Conservation (phyloP, 1,284 basidiomycete species). For the Fomitopsis betulina region DNA sequence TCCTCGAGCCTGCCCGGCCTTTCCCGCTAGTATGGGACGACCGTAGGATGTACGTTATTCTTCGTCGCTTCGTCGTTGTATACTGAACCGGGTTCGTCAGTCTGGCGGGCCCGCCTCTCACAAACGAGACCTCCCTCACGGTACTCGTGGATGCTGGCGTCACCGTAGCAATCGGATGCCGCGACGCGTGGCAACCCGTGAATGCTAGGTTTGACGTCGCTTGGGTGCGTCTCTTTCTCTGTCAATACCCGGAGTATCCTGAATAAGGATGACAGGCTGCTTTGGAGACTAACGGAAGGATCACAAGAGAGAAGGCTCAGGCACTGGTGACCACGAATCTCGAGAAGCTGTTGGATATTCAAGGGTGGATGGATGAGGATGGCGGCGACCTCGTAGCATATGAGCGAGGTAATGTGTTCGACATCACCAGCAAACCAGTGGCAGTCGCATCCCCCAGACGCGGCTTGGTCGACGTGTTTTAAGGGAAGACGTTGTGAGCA, state of each 20-base stretch:
- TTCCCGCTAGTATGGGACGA: conserved; percentile 51
- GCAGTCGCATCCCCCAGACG: conserved; percentile 32
- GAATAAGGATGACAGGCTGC: conserved; percentile 21
- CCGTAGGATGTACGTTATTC: conserved; percentile 33
- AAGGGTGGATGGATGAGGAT: conserved; percentile 22
- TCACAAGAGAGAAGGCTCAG: conserved; percentile 39
- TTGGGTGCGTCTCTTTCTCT: conserved; percentile 33
- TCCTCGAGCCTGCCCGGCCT: conserved; percentile 44
- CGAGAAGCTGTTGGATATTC: conserved; percentile 45
- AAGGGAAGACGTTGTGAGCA: no score
- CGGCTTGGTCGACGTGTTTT: conserved; percentile 32
- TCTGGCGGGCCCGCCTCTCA: conserved; percentile 51
- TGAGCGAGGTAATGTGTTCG: conserved; percentile 37
- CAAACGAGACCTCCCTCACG: conserved; percentile 41
- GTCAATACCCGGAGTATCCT: neutral
- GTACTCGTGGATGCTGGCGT: conserved; percentile 45
- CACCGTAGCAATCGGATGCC: conserved; percentile 47
- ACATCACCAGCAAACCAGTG: conserved; percentile 36
- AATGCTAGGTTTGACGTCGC: conserved; percentile 52
- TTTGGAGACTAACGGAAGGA: conserved; percentile 34
- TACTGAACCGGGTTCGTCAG: conserved; percentile 19
- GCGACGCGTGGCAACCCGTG: conserved; percentile 43
- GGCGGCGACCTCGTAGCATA: conserved; percentile 47
- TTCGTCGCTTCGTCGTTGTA: neutral
- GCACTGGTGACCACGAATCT: conserved; percentile 45